These are phyloP conservation scores for Bryum argenteum DNA, from an alignment of 225 moss, liverwort and hornwort species.

Conservation along the genomic window DNA sequence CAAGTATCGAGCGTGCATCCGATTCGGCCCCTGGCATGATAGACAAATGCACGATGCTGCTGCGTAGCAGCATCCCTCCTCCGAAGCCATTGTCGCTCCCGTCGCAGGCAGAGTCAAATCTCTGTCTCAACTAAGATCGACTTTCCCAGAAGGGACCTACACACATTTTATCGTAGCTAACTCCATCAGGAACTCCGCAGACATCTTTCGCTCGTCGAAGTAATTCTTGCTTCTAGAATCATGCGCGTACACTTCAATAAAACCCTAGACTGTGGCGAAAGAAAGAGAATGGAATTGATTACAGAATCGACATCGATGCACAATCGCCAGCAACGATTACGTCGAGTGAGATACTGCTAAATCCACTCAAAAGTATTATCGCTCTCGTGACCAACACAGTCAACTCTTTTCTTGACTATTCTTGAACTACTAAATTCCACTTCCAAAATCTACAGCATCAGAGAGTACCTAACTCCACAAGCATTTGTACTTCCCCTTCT, in stretches of 20 bases:
- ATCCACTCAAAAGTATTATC: too few species aligned
- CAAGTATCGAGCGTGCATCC: conserved; percentile 80
- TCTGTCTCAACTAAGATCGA: neutral
- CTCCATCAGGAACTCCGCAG: conserved; percentile 10
- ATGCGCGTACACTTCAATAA: neutral
- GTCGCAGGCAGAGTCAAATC: conserved; percentile 5
- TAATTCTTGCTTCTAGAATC: conserved; percentile 2
- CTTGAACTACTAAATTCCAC: too few species aligned
- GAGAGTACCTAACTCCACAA: too few species aligned
- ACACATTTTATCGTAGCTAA: conserved; percentile 1
- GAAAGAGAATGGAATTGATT: neutral
- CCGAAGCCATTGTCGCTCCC: conserved; percentile 44
- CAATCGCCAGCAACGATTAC: neutral
- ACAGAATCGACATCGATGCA: neutral
- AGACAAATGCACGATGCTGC: conserved; percentile 72
- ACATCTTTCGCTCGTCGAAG: conserved; percentile 1
- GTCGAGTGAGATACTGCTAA: too few species aligned
- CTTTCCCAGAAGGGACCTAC: conserved; percentile 26
- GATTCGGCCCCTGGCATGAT: conserved; percentile 77
- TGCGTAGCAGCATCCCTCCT: conserved; percentile 54
- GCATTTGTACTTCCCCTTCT: too few species aligned
- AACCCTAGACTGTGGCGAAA: neutral
- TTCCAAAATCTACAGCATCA: too few species aligned
- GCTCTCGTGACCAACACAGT: too few species aligned
- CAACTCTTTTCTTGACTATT: too few species aligned